phyloP scores from a whole-genome alignment of 352 stramenopile genomes.

The Lagenidium giganteum region DNA sequence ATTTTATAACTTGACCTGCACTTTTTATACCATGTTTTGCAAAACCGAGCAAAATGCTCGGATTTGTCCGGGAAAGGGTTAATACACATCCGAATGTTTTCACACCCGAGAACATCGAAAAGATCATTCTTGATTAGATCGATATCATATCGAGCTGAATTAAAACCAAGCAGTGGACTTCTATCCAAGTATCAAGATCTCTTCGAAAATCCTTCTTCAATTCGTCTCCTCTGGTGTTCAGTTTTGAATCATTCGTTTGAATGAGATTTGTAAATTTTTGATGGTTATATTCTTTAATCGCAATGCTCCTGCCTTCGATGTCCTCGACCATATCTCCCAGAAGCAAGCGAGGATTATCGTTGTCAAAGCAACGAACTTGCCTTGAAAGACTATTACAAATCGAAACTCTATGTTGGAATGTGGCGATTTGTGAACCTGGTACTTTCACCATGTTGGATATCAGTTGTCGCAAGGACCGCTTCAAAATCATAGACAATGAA shows the following conservation, averaged over 20 bases:
- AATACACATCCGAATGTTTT: conserved; percentile 14
- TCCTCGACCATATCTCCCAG: conserved; percentile 6
- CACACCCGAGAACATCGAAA: conserved; percentile 8
- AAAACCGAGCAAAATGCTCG: no score
- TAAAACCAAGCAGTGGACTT: conserved; percentile 17
- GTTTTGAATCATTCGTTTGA: conserved; percentile 1
- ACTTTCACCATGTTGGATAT: background rate
- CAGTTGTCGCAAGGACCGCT: background rate
- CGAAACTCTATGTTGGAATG: conserved; percentile 3
- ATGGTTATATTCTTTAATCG: conserved; percentile 1
- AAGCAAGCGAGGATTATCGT: background rate
- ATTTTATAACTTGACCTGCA: no score
- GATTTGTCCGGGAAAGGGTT: no score
- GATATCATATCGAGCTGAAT: conserved; percentile 21
- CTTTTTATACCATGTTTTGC: no score
- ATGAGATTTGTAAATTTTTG: conserved; percentile 3
- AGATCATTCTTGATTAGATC: conserved; percentile 27
- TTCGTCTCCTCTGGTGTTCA: no score
- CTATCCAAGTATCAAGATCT: background rate
- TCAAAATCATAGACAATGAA: conserved; percentile 16
- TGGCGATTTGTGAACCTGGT: conserved; percentile 3
- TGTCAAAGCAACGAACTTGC: conserved; percentile 3
- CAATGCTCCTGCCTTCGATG: background rate
- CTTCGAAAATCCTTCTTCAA: conserved; percentile 1
- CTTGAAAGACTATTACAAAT: conserved; percentile 4